A percentile compares a stretch with the other conserved stretches of the same genome.
Conservation (phyloP, 2,329 filamentous ascomycete genomes). For the Beauveria brongniartii region DNA sequence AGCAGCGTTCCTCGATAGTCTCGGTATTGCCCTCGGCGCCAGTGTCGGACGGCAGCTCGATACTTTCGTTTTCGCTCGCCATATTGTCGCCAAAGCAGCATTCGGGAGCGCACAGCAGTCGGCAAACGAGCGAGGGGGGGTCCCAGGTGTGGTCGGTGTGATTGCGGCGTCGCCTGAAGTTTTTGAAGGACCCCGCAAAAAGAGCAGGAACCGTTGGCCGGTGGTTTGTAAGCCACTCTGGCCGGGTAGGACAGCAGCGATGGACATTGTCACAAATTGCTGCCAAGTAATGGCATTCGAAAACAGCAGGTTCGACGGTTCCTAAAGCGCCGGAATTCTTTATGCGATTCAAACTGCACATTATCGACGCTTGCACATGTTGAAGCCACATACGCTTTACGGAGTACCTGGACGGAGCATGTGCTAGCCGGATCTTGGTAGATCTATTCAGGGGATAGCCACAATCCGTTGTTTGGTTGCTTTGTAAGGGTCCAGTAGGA, state of each 20-base stretch:
- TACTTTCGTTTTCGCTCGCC: not conserved
- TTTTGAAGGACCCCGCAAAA: conserved; percentile 13
- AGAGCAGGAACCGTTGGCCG: conserved; percentile 1
- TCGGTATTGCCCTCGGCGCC: conserved; percentile 23
- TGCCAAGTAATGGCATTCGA: not conserved
- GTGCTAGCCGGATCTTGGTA: not conserved
- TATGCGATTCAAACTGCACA: too few relatives aligned
- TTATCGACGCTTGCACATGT: too few relatives aligned
- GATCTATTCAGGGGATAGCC: not conserved
- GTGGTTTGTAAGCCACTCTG: conserved; percentile 2
- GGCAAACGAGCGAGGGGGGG: not conserved
- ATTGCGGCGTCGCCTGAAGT: conserved; percentile 4
- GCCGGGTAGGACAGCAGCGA: not conserved
- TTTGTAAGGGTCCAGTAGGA: not conserved
- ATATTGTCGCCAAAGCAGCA: not conserved
- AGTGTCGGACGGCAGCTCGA: conserved; percentile 12
- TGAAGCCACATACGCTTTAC: too few relatives aligned
- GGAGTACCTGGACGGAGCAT: not conserved
- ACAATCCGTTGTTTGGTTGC: too few relatives aligned
- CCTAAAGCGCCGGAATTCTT: too few relatives aligned
- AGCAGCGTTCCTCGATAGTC: conserved; percentile 56
- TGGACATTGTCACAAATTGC: not conserved
- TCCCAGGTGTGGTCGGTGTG: conserved; percentile 1
- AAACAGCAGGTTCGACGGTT: too few relatives aligned
- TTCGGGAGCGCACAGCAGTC: not conserved